Evolutionary conservation across 169 alveolate genomes (phyloP).

Genomic region (Cryptosporidium sp.): DNA sequence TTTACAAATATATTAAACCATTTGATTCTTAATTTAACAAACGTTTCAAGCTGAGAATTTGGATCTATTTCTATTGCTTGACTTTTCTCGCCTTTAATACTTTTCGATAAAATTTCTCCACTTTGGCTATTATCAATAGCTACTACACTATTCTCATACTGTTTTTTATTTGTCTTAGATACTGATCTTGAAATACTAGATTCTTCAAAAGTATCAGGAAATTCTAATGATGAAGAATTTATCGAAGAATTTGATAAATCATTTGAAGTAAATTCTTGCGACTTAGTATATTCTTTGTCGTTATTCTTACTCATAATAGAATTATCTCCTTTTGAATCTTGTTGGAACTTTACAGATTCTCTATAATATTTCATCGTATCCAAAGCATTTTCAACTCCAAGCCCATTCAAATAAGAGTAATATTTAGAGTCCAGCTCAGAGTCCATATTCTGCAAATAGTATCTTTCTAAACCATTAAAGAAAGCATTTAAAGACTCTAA

Average conservation of each 20-base stretch:
- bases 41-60: not conserved
- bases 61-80: not conserved
- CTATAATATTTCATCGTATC: constrained; percentile 22
- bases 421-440: not conserved
- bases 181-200: constrained; percentile 1
- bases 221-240: constrained; percentile 23
- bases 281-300: not conserved
- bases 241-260: constrained; percentile 10
- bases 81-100: not conserved
- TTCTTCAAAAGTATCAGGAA: constrained; percentile 7
- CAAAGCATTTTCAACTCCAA: constrained; percentile 13
- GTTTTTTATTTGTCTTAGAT: not conserved
- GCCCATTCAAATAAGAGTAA: constrained; percentile 1
- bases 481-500: constrained; percentile 41
- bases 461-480: constrained; percentile 39
- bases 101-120: not conserved
- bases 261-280: not conserved
- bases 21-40: not conserved
- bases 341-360: not conserved
- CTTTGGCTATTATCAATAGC: not conserved
- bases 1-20: constrained; percentile 55
- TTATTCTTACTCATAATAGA: not conserved
- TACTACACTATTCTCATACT: not conserved
- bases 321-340: not conserved
- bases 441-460: constrained; percentile 11